Evolutionary conservation across 176 grass and related monocot genomes (phyloP), one percentile per base, ranked within the genome.

Genomic region (Aechmea fasciata): DNA sequence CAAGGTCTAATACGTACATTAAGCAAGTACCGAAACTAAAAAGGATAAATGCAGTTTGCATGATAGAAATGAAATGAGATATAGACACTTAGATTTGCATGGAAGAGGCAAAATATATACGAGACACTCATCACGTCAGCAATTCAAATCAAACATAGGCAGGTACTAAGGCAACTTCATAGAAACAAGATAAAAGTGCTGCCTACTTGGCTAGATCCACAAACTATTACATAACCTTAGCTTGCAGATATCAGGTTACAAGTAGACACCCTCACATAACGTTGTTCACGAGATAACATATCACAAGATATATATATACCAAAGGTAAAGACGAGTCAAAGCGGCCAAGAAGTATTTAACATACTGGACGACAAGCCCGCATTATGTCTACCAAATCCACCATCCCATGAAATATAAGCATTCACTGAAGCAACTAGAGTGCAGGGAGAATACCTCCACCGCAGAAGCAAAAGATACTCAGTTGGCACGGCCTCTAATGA

Each of bases 401-500:
- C 55, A 61, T 61, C 55, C 15, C 55, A 61, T 22, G 55, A 10
- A 61, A 15, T 61, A 61, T 41, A 48, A 70, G 53, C 54, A 28
- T 11, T 23, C 25, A 50, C 8, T 19, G 29, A 69, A 63, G 26
- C 22, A 70, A 23, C 9, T 47, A 69, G 29, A 22, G 18, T 47
- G 55, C 75, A 52, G 66, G 49, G 48, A 53, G 17, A 54, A 29
- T 63, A 66, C 14, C 3, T 63, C 13, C 48, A 51, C 49, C 19
- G 55, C n/a, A 61, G 17, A 61, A 61, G 55, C 55, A 61, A 61
- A 20, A 19, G 20, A 14, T 17, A 61, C 26, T 79, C 77, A 71
- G 12, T 53, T 69, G 11, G 66, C 78, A 81, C 70, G 78, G 7
- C 47, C 66, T 59, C 71, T 81, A 24, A 81, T 69, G 33, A 74